phyloP scores from a whole-genome alignment of 1,139 yeast species.

The Meyerozyma guilliermondii region DNA sequence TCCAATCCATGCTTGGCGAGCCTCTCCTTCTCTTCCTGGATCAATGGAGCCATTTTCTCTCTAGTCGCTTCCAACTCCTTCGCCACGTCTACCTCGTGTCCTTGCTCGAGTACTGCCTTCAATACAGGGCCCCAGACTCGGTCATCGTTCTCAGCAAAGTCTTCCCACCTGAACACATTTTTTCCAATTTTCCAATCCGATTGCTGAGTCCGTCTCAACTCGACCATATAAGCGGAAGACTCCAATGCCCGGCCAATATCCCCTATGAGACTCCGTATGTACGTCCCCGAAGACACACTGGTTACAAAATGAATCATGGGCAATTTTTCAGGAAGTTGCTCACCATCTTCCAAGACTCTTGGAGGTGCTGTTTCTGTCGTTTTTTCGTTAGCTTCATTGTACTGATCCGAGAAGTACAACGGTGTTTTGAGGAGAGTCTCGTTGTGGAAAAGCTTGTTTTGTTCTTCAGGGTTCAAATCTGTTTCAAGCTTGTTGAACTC shows the following conservation, averaged over 20 bases:
- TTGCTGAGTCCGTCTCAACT: conserved; percentile 67
- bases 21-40: conserved; percentile 10
- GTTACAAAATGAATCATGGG: conserved; percentile 73
- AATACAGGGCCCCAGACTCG: conserved; percentile 68
- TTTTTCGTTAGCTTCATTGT: conserved; percentile 20
- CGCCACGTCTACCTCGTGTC: conserved; percentile 24
- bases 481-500: conserved; percentile 47
- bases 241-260: conserved; percentile 83
- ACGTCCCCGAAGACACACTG: conserved; percentile 91
- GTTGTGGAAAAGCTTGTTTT: conserved; percentile 41
- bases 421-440: conserved; percentile 64
- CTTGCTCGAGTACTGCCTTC: conserved; percentile 39
- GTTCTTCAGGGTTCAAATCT: conserved; percentile 47
- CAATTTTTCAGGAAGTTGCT: conserved; percentile 26
- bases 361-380: conserved; percentile 24
- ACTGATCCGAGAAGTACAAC: conserved; percentile 55
- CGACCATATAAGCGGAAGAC: conserved; percentile 86
- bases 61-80: conserved; percentile 15
- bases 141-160: conserved; percentile 54
- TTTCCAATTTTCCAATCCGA: conserved; percentile 76
- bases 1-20: conserved; percentile 5
- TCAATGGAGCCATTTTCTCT: conserved; percentile 11
- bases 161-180: conserved; percentile 64
- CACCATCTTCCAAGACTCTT: conserved; percentile 17
- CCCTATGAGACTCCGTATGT: conserved; percentile 83